These are phyloP conservation scores for Schoenoplectus triqueter DNA, from an alignment of 202 grass and related monocot genomes.

Conservation along the genomic window DNA sequence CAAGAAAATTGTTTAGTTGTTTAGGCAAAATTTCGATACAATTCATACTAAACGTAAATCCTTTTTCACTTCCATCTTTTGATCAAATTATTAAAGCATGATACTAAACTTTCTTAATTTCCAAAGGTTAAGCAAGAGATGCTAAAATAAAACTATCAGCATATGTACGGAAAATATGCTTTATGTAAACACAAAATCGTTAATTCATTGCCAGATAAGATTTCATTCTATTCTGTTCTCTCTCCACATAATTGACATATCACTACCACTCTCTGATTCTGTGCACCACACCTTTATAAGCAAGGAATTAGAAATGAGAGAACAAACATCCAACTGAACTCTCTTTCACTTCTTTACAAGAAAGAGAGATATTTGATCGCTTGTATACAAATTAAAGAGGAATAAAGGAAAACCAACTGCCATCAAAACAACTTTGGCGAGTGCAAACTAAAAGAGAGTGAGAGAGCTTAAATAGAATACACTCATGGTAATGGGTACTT, in stretches of 20 bases:
- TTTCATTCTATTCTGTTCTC: not conserved
- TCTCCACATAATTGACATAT: slow-evolving; percentile 36
- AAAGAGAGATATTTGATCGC: not conserved
- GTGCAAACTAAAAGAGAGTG: not conserved
- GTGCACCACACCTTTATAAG: slow-evolving; percentile 39
- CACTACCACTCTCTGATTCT: slow-evolving; percentile 26
- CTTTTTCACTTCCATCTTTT: no score
- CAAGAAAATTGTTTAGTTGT: no score
- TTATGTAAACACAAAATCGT: not conserved
- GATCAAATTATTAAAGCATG: no score
- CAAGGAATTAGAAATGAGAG: not conserved
- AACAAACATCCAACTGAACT: slow-evolving; percentile 24
- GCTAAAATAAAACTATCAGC: no score
- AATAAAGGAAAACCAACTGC: slow-evolving; percentile 1
- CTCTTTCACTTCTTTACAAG: slow-evolving; percentile 24
- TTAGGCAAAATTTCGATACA: no score
- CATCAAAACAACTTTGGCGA: slow-evolving; percentile 13
- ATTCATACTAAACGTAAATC: no score
- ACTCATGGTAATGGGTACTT: slow-evolving; percentile 23
- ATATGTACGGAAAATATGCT: not conserved
- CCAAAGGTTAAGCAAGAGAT: no score
- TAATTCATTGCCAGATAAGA: slow-evolving; percentile 7
- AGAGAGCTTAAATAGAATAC: not conserved
- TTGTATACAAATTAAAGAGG: not conserved
- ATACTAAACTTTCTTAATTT: no score